These are phyloP conservation scores for Cytospora leucostoma DNA, from an alignment of 2,329 filamentous ascomycete genomes.

Conservation along the genomic window DNA sequence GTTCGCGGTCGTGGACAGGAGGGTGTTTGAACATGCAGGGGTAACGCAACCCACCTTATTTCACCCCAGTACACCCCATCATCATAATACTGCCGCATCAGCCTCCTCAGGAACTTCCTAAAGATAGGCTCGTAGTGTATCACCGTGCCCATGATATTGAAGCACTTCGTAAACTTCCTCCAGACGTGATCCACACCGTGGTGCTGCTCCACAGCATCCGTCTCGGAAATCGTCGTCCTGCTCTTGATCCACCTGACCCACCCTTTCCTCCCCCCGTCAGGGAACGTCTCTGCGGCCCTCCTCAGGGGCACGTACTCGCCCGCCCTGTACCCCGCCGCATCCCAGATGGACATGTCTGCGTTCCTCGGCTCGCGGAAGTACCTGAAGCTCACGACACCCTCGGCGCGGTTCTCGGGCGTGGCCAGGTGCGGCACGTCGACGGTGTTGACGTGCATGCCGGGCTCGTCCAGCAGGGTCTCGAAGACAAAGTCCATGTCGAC, in stretches of 20 bases:
- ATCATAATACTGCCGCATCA: constrained; percentile 70
- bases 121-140: constrained; percentile 92
- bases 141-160: constrained; percentile 71
- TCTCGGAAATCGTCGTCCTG: constrained; percentile 69
- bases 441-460: constrained; percentile 71
- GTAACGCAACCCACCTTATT: constrained; percentile 50
- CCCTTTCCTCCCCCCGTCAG: constrained; percentile 66
- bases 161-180: constrained; percentile 76
- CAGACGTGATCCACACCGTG: constrained; percentile 83
- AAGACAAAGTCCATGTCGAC: constrained; percentile 83
- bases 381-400: constrained; percentile 61
- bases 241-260: constrained; percentile 78
- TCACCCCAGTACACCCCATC: constrained; percentile 89
- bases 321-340: constrained; percentile 57
- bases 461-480: constrained; percentile 67
- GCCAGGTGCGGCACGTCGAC: constrained; percentile 55
- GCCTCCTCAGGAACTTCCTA: constrained; percentile 69
- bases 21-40: not conserved
- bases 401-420: constrained; percentile 53
- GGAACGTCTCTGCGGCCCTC: constrained; percentile 72
- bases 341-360: constrained; percentile 61
- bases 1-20: not conserved
- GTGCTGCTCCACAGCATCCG: constrained; percentile 77
- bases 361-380: constrained; percentile 50
- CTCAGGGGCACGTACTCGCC: constrained; percentile 59